These are phyloP conservation scores for Cladophialophora exuberans DNA, from an alignment of 2,329 filamentous ascomycete genomes.

Conservation along the genomic window DNA sequence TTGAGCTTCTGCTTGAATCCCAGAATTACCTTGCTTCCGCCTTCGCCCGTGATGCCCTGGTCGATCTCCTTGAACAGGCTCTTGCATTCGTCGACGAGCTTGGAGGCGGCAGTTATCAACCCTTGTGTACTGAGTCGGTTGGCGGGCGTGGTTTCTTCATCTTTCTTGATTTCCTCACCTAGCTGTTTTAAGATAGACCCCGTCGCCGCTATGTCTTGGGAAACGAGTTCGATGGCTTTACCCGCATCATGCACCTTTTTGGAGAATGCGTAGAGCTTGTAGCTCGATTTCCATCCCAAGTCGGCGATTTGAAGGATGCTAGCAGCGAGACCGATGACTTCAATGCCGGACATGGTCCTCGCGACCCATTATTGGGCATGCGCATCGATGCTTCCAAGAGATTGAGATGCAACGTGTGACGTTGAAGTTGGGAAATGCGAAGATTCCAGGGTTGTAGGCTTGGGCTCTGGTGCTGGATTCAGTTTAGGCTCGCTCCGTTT, in stretches of 20 bases:
- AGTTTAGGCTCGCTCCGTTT: too few relatives aligned
- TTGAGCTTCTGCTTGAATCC: not conserved
- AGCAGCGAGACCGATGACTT: slow-evolving; percentile 35
- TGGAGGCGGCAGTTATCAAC: not conserved
- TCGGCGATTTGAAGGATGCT: slow-evolving; percentile 40
- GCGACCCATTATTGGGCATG: too few relatives aligned
- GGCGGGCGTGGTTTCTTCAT: slow-evolving; percentile 29
- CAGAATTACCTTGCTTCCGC: not conserved
- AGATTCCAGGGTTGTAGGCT: too few relatives aligned
- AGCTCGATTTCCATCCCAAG: slow-evolving; percentile 34
- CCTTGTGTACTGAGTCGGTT: not conserved
- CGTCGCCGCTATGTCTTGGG: slow-evolving; percentile 37
- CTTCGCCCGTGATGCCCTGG: not conserved
- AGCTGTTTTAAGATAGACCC: slow-evolving; percentile 36
- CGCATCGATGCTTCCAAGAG: too few relatives aligned
- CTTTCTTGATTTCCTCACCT: slow-evolving; percentile 32
- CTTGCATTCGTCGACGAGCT: not conserved
- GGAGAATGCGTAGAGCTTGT: slow-evolving; percentile 38
- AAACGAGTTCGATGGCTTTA: slow-evolving; percentile 24
- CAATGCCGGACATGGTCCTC: slow-evolving; percentile 26
- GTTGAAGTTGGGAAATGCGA: too few relatives aligned
- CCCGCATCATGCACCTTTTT: slow-evolving; percentile 35
- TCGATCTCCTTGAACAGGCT: not conserved
- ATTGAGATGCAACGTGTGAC: too few relatives aligned
- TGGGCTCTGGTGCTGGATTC: too few relatives aligned